These are phyloP conservation scores for Diddensiella caesifluorescens DNA, from an alignment of 805 yeast genomes.

Conservation along the genomic window DNA sequence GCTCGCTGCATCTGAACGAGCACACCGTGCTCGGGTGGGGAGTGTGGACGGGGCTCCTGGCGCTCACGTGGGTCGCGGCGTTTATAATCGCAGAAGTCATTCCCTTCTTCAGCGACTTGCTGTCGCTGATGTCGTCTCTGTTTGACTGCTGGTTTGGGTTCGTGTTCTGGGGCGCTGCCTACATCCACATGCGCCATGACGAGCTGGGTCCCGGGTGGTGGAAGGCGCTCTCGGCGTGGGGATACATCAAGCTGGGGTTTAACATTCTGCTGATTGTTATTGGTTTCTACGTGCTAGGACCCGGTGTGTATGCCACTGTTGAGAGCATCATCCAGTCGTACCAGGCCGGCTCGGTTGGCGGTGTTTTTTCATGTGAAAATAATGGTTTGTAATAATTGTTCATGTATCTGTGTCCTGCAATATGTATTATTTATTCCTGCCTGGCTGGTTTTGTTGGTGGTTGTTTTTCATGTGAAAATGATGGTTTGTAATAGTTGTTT, in stretches of 20 bases:
- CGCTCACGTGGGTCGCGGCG: constrained; percentile 46
- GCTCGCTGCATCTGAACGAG: constrained; percentile 40
- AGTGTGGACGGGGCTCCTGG: constrained; percentile 44
- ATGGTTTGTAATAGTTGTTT: constrained; percentile 31
- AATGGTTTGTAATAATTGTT: constrained; percentile 33
- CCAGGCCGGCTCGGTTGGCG: constrained; percentile 44
- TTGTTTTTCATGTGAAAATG: constrained; percentile 47
- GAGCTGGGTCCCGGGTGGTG: constrained; percentile 33
- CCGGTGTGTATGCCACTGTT: constrained; percentile 52
- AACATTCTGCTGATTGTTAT: constrained; percentile 38
- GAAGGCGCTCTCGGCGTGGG: constrained; percentile 27
- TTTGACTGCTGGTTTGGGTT: constrained; percentile 66
- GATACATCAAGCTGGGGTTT: constrained; percentile 36
- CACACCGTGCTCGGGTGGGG: constrained; percentile 52
- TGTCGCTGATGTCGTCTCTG: constrained; percentile 54
- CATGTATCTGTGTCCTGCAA: too few species aligned
- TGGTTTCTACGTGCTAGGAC: constrained; percentile 54
- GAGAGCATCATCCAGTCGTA: constrained; percentile 51
- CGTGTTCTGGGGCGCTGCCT: constrained; percentile 58
- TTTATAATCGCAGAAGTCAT: constrained; percentile 59
- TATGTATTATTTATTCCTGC: constrained; percentile 50
- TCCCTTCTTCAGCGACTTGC: constrained; percentile 56
- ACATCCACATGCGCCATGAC: constrained; percentile 40
- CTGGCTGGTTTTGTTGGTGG: constrained; percentile 44
- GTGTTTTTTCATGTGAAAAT: constrained; percentile 47